Evolutionary conservation across 768 basidiomycete species (phyloP).

Genomic region (Mycena galopus): DNA sequence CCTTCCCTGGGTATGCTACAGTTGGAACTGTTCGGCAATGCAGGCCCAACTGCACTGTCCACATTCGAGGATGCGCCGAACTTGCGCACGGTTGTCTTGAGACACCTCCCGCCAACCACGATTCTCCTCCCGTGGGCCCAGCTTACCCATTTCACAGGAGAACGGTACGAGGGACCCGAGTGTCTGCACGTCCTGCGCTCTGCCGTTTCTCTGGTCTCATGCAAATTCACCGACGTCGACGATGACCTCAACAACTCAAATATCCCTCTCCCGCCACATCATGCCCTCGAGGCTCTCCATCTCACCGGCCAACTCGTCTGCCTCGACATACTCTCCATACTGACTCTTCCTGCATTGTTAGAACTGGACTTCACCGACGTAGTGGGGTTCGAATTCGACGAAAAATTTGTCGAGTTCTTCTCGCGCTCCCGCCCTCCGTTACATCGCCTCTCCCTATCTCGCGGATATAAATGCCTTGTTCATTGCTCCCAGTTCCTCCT

Average conservation of each 20-base stretch:
- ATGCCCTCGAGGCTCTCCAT: not conserved
- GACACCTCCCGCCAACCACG: not conserved
- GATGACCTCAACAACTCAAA: not conserved
- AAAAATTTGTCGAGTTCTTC: not conserved
- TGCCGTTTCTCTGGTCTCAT: not conserved
- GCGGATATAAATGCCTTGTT: not conserved
- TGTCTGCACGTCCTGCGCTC: not conserved
- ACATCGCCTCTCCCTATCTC: not conserved
- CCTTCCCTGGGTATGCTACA: not conserved
- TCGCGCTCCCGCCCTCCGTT: not conserved
- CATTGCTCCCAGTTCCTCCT: not conserved
- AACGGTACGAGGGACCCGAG: not conserved
- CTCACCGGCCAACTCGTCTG: not conserved
- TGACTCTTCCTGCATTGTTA: conserved; percentile 1
- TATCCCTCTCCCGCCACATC: not conserved
- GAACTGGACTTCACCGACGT: not conserved
- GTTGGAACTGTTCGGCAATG: not conserved
- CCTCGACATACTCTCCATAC: not conserved
- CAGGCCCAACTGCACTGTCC: not conserved
- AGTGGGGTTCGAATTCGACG: not conserved
- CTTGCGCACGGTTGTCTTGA: not conserved
- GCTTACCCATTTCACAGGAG: conserved; percentile 14
- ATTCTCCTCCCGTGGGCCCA: conserved; percentile 10
- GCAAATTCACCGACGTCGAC: not conserved
- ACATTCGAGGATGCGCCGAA: not conserved